Evolutionary conservation across 139 green algal species (phyloP).

Genomic region (Chlorella sp.): DNA sequence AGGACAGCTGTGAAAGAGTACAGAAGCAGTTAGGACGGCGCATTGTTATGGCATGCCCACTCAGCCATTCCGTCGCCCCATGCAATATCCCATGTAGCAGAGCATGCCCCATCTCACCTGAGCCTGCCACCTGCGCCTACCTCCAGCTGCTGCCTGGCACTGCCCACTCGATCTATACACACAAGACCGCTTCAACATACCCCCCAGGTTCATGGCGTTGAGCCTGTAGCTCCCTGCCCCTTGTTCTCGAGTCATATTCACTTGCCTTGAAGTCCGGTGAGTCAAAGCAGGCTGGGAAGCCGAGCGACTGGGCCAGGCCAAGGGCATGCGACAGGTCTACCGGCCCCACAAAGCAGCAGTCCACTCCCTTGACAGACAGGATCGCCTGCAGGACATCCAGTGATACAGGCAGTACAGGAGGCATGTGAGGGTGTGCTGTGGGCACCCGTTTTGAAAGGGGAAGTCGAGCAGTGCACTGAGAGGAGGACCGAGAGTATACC

Average conservation of each 20-base stretch:
- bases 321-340: constrained; percentile 38
- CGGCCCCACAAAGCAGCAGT: constrained; percentile 29
- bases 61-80: too few species aligned
- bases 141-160: too few species aligned
- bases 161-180: too few species aligned
- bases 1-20: neutral
- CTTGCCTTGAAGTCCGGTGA: constrained; percentile 37
- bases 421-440: neutral
- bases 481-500: too few species aligned
- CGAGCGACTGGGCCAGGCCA: constrained; percentile 25
- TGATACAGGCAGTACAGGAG: neutral
- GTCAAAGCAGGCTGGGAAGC: constrained; percentile 32
- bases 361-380: neutral
- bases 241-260: too few species aligned
- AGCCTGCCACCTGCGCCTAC: too few species aligned
- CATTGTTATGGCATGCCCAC: too few species aligned
- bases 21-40: neutral
- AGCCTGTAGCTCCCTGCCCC: neutral
- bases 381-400: neutral
- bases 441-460: neutral
- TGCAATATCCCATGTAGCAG: too few species aligned
- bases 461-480: too few species aligned
- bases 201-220: too few species aligned
- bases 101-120: too few species aligned
- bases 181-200: too few species aligned